These are phyloP conservation scores for Lavandula angustifolia DNA, from an alignment of 257 asterid genomes.

Conservation along the genomic window DNA sequence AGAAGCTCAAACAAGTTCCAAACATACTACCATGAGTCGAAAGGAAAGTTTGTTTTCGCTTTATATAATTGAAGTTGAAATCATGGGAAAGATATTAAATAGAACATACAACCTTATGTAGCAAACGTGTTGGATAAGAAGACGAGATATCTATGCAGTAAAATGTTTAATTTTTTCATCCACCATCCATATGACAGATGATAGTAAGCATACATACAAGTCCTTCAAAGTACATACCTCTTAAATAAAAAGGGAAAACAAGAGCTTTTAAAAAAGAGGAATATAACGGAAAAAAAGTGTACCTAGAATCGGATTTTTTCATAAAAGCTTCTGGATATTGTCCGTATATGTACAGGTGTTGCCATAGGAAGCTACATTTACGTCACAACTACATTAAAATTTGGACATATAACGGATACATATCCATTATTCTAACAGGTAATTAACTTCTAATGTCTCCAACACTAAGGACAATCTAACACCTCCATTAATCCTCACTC, in stretches of 20 bases:
- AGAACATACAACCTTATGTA: neutral
- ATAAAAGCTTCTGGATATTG: conserved; percentile 83
- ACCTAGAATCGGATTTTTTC: conserved; percentile 85
- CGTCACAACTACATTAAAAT: conserved; percentile 16
- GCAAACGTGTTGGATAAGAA: neutral
- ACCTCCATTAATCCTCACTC: neutral
- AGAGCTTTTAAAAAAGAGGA: neutral
- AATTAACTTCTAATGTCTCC: neutral
- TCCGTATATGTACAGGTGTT: conserved; percentile 74
- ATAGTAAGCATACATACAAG: neutral
- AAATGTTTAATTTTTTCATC: neutral
- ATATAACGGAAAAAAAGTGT: conserved; percentile 13
- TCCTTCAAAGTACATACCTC: neutral
- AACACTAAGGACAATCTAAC: conserved; percentile 10
- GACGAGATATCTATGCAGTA: neutral
- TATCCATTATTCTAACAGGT: too few species aligned
- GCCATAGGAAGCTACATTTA: conserved; percentile 77
- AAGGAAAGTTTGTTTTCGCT: neutral
- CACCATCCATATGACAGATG: neutral
- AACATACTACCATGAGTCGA: too few species aligned
- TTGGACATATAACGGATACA: conserved; percentile 1
- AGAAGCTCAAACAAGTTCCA: too few species aligned
- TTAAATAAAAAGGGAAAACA: too few species aligned
- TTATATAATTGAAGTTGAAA: neutral
- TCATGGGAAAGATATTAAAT: neutral